Conservation (phyloP, 441 rosid genomes). For the Daphne laureola region DNA sequence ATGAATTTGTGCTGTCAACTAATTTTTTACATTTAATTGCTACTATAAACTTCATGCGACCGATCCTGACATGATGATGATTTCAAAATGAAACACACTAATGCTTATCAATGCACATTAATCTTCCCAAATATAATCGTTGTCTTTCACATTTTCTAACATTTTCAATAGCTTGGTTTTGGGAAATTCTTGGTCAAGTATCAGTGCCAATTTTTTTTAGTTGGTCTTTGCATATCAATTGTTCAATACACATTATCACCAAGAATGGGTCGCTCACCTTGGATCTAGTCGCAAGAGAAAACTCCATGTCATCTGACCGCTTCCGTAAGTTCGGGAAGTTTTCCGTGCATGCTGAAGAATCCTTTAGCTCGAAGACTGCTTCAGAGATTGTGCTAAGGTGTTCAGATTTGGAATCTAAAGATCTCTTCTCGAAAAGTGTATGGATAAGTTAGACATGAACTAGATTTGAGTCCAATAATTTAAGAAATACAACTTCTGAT, state of each 20-base stretch:
- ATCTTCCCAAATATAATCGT: no score
- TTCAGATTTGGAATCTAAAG: constrained; percentile 65
- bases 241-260: constrained; percentile 51
- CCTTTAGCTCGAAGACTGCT: constrained; percentile 57
- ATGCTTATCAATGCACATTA: no score
- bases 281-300: constrained; percentile 52
- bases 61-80: no score
- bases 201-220: constrained; percentile 1
- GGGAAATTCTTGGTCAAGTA: background rate
- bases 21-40: no score
- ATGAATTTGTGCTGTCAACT: no score
- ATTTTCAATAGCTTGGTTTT: no score
- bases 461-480: constrained; percentile 7
- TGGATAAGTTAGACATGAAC: constrained; percentile 19
- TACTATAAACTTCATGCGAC: no score
- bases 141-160: no score
- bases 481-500: constrained; percentile 10
- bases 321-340: constrained; percentile 47
- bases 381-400: constrained; percentile 70
- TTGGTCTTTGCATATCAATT: background rate
- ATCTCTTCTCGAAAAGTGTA: constrained; percentile 82
- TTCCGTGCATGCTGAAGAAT: constrained; percentile 80
- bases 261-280: constrained; percentile 53
- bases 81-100: no score
- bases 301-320: constrained; percentile 27